These are phyloP conservation scores for Petunia hybrid DNA, from an alignment of 305 asterid genomes.

Conservation along the genomic window DNA sequence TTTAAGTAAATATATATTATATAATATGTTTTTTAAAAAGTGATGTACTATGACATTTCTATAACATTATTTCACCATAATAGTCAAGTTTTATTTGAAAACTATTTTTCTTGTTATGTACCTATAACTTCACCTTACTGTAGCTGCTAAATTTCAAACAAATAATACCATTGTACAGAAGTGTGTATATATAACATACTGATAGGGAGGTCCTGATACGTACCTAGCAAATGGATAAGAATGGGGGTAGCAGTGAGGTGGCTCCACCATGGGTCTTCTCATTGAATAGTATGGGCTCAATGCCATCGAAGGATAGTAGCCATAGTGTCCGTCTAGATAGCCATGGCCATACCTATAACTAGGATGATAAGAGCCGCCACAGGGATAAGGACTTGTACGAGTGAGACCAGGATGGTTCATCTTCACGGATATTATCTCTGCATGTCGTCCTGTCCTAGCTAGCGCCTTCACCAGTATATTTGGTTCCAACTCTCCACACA, in stretches of 20 bases:
- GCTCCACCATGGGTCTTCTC: not conserved
- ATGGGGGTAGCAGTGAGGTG: not conserved
- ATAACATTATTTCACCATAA: not conserved
- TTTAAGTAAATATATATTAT: too few relatives aligned
- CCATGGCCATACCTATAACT: not conserved
- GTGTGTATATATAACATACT: not conserved
- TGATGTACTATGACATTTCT: too few relatives aligned
- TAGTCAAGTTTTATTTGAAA: not conserved
- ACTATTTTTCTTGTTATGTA: too few relatives aligned
- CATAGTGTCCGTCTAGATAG: not conserved
- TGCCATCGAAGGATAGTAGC: not conserved
- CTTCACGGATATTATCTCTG: constrained; percentile 27
- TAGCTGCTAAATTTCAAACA: too few relatives aligned
- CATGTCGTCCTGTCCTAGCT: constrained; percentile 34
- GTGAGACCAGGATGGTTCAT: not conserved
- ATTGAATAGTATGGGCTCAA: not conserved
- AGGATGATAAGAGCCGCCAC: not conserved
- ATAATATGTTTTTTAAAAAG: too few relatives aligned
- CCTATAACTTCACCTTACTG: too few relatives aligned
- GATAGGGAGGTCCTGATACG: not conserved
- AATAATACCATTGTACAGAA: not conserved
- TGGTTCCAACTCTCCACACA: constrained; percentile 42
- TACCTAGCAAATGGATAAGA: not conserved
- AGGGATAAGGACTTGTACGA: not conserved
- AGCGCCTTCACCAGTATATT: constrained; percentile 30